Conservation (phyloP, 2,329 filamentous ascomycete genomes). For the Xylariales sp. region DNA sequence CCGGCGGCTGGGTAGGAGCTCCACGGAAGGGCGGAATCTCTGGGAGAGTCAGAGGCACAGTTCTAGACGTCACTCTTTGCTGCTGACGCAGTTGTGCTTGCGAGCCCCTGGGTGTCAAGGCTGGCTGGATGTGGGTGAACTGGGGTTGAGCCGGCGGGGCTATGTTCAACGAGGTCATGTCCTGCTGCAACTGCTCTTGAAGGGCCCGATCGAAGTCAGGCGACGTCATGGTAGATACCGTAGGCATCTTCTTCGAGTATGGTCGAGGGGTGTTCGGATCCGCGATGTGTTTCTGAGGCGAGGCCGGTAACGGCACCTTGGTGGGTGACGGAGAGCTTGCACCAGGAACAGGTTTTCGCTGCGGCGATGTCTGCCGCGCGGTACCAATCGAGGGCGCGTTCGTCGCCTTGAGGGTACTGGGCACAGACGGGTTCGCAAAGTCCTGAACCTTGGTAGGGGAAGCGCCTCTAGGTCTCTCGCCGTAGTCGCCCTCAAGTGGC, state of each 20-base stretch:
- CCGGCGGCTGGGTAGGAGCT: constrained; percentile 24
- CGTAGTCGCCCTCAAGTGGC: constrained; percentile 48
- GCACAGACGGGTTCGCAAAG: constrained; percentile 36
- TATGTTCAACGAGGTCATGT: constrained; percentile 55
- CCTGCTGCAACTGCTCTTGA: constrained; percentile 59
- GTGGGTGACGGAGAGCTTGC: constrained; percentile 44
- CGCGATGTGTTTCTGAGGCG: constrained; percentile 44
- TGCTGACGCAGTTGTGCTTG: constrained; percentile 29
- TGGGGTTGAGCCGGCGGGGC: constrained; percentile 25
- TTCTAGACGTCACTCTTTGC: constrained; percentile 33
- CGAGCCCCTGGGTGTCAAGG: constrained; percentile 22
- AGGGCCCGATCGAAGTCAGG: constrained; percentile 57
- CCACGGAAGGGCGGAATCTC: constrained; percentile 54
- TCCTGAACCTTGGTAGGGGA: constrained; percentile 50
- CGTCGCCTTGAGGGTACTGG: constrained; percentile 50
- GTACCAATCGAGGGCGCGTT: constrained; percentile 39
- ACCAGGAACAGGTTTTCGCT: constrained; percentile 47
- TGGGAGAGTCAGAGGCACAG: constrained; percentile 39
- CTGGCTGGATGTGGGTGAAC: constrained; percentile 15
- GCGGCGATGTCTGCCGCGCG: constrained; percentile 56
- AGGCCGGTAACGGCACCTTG: constrained; percentile 57
- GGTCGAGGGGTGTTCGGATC: constrained; percentile 42
- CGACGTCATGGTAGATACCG: constrained; percentile 43
- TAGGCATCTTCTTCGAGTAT: constrained; percentile 42
- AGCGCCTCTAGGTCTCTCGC: constrained; percentile 44